Evolutionary conservation across 805 yeast species (phyloP).

Genomic region (Starmerella kuoi): DNA sequence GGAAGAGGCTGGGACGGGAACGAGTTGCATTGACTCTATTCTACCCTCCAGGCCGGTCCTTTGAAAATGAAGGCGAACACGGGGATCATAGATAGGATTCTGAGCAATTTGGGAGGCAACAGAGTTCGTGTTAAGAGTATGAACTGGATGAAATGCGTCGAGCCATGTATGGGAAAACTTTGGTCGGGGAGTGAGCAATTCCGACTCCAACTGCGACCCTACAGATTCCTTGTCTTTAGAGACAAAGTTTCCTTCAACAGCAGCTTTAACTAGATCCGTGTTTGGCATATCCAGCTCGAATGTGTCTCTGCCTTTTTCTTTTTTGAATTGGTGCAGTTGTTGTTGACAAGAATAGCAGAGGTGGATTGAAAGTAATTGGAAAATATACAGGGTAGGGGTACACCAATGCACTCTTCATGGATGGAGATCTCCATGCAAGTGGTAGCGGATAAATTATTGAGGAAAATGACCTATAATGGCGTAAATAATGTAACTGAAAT

Average conservation of each 20-base stretch:
- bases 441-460: too few species aligned
- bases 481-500: too few species aligned
- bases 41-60: conserved; percentile 66
- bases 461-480: too few species aligned
- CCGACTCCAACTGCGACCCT: conserved; percentile 27
- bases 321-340: too few species aligned
- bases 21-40: conserved; percentile 52
- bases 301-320: neutral
- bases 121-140: conserved; percentile 25
- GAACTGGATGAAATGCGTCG: conserved; percentile 39
- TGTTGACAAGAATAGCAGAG: too few species aligned
- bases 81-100: conserved; percentile 47
- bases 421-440: too few species aligned
- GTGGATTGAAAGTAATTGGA: too few species aligned
- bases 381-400: too few species aligned
- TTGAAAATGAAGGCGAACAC: conserved; percentile 55
- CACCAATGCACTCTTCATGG: too few species aligned
- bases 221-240: neutral
- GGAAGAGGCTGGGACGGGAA: conserved; percentile 35
- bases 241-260: neutral
- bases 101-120: conserved; percentile 40
- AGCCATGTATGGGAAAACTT: conserved; percentile 58
- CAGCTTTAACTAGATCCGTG: neutral
- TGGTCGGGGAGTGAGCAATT: conserved; percentile 51
- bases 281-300: neutral